phyloP scores from a whole-genome alignment of 768 basidiomycete species.

The Terana coerulea region DNA sequence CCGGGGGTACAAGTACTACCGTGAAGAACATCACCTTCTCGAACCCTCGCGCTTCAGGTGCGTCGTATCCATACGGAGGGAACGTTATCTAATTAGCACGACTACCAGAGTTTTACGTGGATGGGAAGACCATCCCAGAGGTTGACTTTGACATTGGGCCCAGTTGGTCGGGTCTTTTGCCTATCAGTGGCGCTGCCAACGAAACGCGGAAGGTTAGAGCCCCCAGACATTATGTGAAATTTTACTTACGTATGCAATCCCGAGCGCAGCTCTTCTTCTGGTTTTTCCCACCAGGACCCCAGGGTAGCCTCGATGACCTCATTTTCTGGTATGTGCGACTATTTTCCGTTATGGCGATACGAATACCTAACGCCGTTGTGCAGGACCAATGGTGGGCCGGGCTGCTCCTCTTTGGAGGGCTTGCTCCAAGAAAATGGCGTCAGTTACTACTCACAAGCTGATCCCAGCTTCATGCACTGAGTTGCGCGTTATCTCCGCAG shows the following conservation, averaged over 20 bases:
- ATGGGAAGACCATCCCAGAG: constrained; percentile 60
- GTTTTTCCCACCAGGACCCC: constrained; percentile 78
- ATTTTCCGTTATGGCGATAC: background rate
- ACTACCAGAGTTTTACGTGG: constrained; percentile 60
- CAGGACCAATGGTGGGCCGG: constrained; percentile 81
- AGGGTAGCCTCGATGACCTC: constrained; percentile 67
- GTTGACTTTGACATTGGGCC: constrained; percentile 74
- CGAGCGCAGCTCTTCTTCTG: constrained; percentile 69
- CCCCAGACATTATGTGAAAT: background rate
- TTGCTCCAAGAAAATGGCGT: constrained; percentile 75
- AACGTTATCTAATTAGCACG: background rate
- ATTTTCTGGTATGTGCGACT: constrained; percentile 60
- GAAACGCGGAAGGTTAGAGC: constrained; percentile 64
- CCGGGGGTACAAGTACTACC: constrained; percentile 10
- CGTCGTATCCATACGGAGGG: background rate
- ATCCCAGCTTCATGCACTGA: background rate
- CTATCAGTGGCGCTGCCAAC: constrained; percentile 54
- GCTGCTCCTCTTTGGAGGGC: constrained; percentile 72
- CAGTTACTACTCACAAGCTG: constrained; percentile 20
- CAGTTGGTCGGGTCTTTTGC: constrained; percentile 71
- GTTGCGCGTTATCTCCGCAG: constrained; percentile 28
- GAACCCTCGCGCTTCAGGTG: constrained; percentile 40
- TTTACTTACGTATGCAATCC: background rate
- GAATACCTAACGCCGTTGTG: background rate
- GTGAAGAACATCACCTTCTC: constrained; percentile 69